Evolutionary conservation across 2,329 filamentous ascomycete species (phyloP), one percentile per base, ranked within the genome.

Genomic region (Fusarium nisikadoi): DNA sequence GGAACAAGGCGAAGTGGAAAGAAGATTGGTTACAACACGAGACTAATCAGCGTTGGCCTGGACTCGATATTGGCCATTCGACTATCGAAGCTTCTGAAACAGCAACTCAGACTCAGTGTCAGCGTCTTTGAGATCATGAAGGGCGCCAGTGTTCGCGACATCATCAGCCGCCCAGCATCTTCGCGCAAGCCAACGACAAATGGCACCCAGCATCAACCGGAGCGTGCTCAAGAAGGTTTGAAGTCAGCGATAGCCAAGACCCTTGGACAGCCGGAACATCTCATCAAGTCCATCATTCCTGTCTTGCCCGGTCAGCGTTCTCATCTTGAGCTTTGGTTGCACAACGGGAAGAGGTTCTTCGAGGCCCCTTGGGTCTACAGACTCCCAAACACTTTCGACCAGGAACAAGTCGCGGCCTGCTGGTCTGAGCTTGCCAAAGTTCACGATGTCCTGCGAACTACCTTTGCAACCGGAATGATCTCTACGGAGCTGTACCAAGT

Each of bases 21-120:
- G 23, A 56, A 36, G 8, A 64, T 71, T 3, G 20, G 43, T 1
- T 53, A 72, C 12, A 29, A 29, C 16, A 71, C 63, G 1, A 71
- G 19, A 5, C 36, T 71, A 3, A 63, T 72, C 13, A 72, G 43
- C 11, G 19, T 59, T 2, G 68, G 68, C 1, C 49, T 71, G 6
- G 68, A 71, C 29, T 71, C 68, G 1, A 72, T 72, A 11, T 39
- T 56, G 14, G 68, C 68, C 5, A 71, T 71, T 14, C 63, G 68
- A 1, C n/a, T 71, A 8, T 72, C 63, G 8, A 71, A 68, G 31
- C 47, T 71, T 10, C 7, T 72, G 9, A 72, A 31, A 16, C 53
- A 69, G 17, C 29, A 41, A 14, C 13, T 72, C 8, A 31, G 68
- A 4, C 13, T 71, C 2, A 25, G 7, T 12, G 42, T 55, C 3